Evolutionary conservation across 2,329 filamentous ascomycete genomes (phyloP), one percentile per base, ranked within the genome.

Genomic region (Calonectria ilicicola): DNA sequence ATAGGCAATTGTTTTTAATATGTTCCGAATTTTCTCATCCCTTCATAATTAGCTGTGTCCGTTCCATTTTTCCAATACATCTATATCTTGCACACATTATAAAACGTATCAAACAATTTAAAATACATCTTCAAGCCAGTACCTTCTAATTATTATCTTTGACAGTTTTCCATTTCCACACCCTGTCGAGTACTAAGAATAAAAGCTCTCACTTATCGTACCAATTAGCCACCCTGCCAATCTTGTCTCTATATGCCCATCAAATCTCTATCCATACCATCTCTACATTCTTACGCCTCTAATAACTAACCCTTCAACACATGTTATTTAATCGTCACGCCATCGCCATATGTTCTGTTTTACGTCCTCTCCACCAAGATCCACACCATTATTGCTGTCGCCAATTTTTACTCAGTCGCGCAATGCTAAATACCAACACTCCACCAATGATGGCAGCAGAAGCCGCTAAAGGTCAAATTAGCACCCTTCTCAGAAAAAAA

Each of bases 331-430:
- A 26, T 23, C 12, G 15, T 58, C 29, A 23, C 32, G 10, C 21
- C n/a, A 23, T 15, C n/a, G n/a, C n/a, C n/a, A n/a, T n/a, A 26
- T 23, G 10, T 26, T 10, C n/a, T 38, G n/a, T 35, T 23, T 32
- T 32, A 32, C n/a, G 29, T 32, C 29, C 29, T 56, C 21, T 21
- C n/a, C n/a, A 19, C 38, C 5, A 19, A 1, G 17, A 17, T 32
- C 40, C 19, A 46, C 26, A 8, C 26, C 15, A 29, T 67, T n/a
- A 53, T 56, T 60, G 75, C 21, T 70, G 69, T 32, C 69, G 78
- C 78, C 77, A 79, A 12, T 3, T 75, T 27, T 70, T 76, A 2
- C 77, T 76, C 9, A 77, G 72, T 3, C 72, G 72, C 5, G 78
- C 74, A 23, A 79, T 79, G 1, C 73, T 62, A 0, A 79, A 62